A percentile compares a stretch with the other conserved stretches of the same genome.
phyloP scores from a whole-genome alignment of 768 basidiomycete genomes.

The Candolleomyces eurysporus region DNA sequence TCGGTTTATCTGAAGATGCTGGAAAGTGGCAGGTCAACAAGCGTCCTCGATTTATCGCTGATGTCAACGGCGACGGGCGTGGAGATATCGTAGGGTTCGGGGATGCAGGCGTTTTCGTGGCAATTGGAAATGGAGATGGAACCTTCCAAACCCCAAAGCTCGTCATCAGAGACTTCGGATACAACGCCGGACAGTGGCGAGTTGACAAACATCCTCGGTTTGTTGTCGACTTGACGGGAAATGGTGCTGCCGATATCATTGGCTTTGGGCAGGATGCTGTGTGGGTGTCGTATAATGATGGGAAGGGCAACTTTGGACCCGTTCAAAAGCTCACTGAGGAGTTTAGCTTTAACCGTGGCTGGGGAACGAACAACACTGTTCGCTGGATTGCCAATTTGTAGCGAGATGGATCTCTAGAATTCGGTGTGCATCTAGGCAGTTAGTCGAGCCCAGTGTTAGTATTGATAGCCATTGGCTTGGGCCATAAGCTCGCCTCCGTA shows the following conservation, averaged over 20 bases:
- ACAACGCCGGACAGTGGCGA: background rate
- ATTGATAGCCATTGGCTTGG: too few relatives aligned
- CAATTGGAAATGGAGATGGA: background rate
- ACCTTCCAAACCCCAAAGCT: background rate
- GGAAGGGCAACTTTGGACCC: background rate
- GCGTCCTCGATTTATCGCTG: constrained; percentile 1
- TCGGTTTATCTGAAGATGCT: too few relatives aligned
- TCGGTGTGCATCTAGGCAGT: background rate
- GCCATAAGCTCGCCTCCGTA: too few relatives aligned
- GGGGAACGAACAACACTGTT: constrained; percentile 2
- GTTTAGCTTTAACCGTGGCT: background rate
- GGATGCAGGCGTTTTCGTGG: constrained; percentile 2
- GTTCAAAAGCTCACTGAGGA: background rate
- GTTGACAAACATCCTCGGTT: background rate
- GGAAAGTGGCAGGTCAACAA: background rate
- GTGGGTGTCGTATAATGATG: constrained; percentile 7
- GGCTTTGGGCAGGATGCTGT: constrained; percentile 1
- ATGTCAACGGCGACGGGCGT: background rate
- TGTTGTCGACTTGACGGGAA: background rate
- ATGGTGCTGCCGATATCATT: constrained; percentile 4
- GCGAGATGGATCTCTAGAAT: background rate
- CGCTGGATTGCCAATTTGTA: background rate
- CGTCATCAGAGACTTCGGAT: constrained; percentile 1
- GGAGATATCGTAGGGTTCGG: constrained; percentile 2
- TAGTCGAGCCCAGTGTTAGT: too few relatives aligned